phyloP scores from a whole-genome alignment of 2,329 filamentous ascomycete species.

The Trichoderma lentiforme region DNA sequence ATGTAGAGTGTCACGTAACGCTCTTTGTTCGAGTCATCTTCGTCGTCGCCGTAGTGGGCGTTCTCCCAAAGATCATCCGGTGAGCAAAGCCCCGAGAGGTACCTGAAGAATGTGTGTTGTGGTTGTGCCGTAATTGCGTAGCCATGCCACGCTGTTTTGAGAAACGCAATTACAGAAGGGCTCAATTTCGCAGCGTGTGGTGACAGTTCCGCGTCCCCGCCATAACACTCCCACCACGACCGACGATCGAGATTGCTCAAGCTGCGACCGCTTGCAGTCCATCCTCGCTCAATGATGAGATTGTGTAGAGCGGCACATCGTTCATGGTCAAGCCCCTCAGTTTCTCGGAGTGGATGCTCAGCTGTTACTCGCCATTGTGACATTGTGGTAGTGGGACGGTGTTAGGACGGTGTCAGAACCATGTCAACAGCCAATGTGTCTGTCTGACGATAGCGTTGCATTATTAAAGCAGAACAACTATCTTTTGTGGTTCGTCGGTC shows the following conservation, averaged over 20 bases:
- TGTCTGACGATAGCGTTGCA: neutral
- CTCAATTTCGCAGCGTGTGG: neutral
- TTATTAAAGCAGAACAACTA: neutral
- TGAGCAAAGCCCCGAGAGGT: slow-evolving; percentile 3
- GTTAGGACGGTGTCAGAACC: neutral
- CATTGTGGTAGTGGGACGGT: neutral
- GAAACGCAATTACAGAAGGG: slow-evolving; percentile 4
- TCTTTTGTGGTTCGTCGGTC: neutral
- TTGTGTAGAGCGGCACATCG: slow-evolving; percentile 14
- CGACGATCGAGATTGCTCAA: neutral
- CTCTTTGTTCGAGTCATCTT: slow-evolving; percentile 3
- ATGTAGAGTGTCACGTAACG: slow-evolving; percentile 14
- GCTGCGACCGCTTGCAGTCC: slow-evolving; percentile 12
- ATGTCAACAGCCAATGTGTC: neutral
- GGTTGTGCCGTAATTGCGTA: neutral
- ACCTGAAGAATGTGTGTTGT: slow-evolving; percentile 2
- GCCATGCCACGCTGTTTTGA: slow-evolving; percentile 6
- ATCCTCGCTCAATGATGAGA: slow-evolving; percentile 11
- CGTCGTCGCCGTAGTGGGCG: neutral
- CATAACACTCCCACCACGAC: slow-evolving; percentile 13
- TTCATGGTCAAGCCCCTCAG: slow-evolving; percentile 6
- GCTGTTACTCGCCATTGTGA: slow-evolving; percentile 8
- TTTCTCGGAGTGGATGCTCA: slow-evolving; percentile 5
- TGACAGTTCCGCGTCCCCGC: neutral
- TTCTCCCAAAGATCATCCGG: slow-evolving; percentile 3